Percentiles rank a stretch among this genome's conserved stretches.
Conservation (phyloP, 352 stramenopile genomes). For the Globisporangium parvum region DNA sequence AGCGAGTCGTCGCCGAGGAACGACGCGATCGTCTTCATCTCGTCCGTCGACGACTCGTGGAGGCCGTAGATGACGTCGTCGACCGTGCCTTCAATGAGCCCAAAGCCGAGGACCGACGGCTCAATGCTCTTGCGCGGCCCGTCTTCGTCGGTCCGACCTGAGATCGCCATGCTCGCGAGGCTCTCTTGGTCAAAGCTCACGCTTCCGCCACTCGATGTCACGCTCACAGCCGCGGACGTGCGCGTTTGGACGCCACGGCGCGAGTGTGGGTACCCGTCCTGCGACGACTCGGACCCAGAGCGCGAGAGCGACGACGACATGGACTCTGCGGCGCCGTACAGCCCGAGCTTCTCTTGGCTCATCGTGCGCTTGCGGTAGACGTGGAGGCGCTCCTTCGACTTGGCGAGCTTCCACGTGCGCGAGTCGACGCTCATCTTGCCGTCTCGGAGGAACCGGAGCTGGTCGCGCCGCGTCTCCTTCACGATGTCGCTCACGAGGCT, state of each 20-base stretch:
- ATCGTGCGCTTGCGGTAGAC: conserved; percentile 39
- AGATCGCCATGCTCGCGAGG: conserved; percentile 25
- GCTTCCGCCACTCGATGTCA: conserved; percentile 9
- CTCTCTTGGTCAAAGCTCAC: conserved; percentile 20
- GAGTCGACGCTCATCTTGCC: conserved; percentile 49
- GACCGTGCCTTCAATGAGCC: conserved; percentile 34
- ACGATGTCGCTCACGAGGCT: conserved; percentile 58
- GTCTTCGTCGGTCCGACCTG: conserved; percentile 17
- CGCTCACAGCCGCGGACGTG: conserved; percentile 11
- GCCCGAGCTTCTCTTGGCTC: conserved; percentile 29
- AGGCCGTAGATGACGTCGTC: conserved; percentile 50
- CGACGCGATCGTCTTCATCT: conserved; percentile 52
- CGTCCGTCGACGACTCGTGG: conserved; percentile 40
- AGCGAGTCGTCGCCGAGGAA: conserved; percentile 39
- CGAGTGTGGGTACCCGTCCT: conserved; percentile 8
- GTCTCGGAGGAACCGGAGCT: conserved; percentile 48
- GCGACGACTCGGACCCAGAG: conserved; percentile 18
- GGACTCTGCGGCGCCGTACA: conserved; percentile 23
- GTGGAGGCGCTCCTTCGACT: conserved; percentile 61
- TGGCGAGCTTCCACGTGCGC: conserved; percentile 60
- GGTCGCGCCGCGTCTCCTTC: conserved; percentile 48
- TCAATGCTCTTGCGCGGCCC: conserved; percentile 38
- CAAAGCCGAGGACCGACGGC: conserved; percentile 42
- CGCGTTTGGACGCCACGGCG: conserved; percentile 10
- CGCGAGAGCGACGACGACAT: conserved; percentile 16